These are phyloP conservation scores for Crucihimalaya himalaica DNA, from an alignment of 345 rosid species.

Conservation along the genomic window DNA sequence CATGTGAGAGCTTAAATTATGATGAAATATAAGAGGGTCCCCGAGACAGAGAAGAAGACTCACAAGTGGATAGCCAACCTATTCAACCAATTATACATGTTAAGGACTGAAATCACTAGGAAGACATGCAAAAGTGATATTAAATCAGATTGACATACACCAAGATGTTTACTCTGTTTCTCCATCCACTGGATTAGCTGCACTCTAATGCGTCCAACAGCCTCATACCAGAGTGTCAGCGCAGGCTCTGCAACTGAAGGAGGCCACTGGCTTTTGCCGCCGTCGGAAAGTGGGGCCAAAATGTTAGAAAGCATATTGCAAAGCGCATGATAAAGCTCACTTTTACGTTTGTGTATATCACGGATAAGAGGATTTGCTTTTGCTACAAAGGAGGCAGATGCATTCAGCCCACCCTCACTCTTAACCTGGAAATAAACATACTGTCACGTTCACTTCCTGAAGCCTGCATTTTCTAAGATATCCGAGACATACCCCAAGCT, in stretches of 20 bases:
- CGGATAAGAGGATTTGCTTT: slow-evolving; percentile 97
- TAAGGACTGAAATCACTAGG: slow-evolving; percentile 27
- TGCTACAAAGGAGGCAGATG: slow-evolving; percentile 96
- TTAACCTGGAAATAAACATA: slow-evolving; percentile 64
- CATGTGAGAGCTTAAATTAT: slow-evolving; percentile 82
- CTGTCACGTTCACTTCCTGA: slow-evolving; percentile 36
- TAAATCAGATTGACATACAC: slow-evolving; percentile 54
- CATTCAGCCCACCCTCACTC: slow-evolving; percentile 96
- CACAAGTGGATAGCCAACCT: slow-evolving; percentile 99
- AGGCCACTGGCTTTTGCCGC: slow-evolving; percentile 97
- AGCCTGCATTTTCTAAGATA: slow-evolving; percentile 24
- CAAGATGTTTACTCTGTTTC: slow-evolving; percentile 95
- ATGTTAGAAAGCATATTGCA: slow-evolving; percentile 98
- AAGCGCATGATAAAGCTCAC: slow-evolving; percentile 94
- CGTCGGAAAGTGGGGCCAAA: slow-evolving; percentile 93
- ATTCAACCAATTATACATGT: slow-evolving; percentile 29
- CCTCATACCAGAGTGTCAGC: slow-evolving; percentile 91
- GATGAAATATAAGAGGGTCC: slow-evolving; percentile 92
- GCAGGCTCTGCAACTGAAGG: slow-evolving; percentile 94
- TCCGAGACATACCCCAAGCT: slow-evolving; percentile 79
- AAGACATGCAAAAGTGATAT: slow-evolving; percentile 8
- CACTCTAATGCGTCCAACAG: slow-evolving; percentile 86
- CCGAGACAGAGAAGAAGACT: slow-evolving; percentile 98
- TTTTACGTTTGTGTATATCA: slow-evolving; percentile 86
- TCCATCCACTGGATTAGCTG: slow-evolving; percentile 96